Evolutionary conservation across 1,284 basidiomycete species (phyloP), one percentile per base, ranked within the genome.

Genomic region (Ganoderma meredithae): DNA sequence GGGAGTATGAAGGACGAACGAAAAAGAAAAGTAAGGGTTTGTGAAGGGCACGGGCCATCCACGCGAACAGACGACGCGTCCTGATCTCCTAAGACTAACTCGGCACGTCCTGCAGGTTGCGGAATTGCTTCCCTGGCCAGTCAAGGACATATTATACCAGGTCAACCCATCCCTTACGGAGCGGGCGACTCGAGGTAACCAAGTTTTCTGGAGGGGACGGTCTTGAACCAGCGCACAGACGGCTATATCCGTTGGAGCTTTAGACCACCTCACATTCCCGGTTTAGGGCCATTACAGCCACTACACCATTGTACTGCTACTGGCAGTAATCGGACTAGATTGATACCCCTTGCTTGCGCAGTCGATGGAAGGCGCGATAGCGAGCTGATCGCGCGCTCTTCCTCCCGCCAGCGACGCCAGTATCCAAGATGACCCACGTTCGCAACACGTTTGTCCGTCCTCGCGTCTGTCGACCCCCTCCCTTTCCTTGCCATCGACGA

Each of bases 201-300:
- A 93, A 93, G 90, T 93, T 93, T 92, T 93, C 92, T 88, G 90
- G 91, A 93, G 92, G 91, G 90, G 89, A 88, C 88, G 85, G 90
- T 85, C 90, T 93, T 90, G 92, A 93, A 93, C 89, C 89, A 91
- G 91, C 91, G 92, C 92, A 88, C 91, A 85, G 79, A 82, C 82
- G 84, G 80, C 79, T 80, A 78, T 72, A 72, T 59, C 86, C 91
- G 88, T 86, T 92, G 89, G 81, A 72, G 81, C 71, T 67, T 74
- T 73, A 76, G 84, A 88, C 89, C 87, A 81, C 80, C 86, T 87
- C 88, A 83, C 90, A 93, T 93, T 90, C 92, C 91, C 88, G 83
- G 82, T 75, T 89, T 84, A 81, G 86, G 89, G 90, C 91, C 92
- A 75, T 80, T 88, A 93, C 91, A 93, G 86, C 92, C 91, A 82